A percentile compares a stretch with the other conserved stretches of the same genome.
phyloP scores from a whole-genome alignment of 2,329 filamentous ascomycete species.

The Scytalidium sp. region DNA sequence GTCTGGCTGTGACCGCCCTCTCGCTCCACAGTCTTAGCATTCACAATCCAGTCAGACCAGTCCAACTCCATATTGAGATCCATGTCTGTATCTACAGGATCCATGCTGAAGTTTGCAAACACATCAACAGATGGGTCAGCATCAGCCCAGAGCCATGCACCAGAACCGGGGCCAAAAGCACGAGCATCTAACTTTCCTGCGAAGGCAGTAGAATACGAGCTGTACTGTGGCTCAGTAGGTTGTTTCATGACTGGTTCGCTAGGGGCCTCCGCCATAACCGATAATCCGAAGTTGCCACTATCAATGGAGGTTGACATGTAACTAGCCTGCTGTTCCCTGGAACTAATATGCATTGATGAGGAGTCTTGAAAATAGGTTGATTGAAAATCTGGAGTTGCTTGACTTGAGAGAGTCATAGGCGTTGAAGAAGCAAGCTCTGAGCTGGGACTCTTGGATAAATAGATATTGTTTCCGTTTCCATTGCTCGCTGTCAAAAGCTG shows the following conservation, averaged over 20 bases:
- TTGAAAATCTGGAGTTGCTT: constrained; percentile 5
- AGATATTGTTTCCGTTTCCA: not conserved
- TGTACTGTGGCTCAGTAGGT: constrained; percentile 4
- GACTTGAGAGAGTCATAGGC: not conserved
- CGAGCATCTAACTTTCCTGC: constrained; percentile 7
- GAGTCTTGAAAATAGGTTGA: no score
- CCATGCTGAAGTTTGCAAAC: constrained; percentile 21
- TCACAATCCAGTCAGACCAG: constrained; percentile 37
- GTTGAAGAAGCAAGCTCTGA: no score
- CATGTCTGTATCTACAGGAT: constrained; percentile 21
- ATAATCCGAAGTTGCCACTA: not conserved
- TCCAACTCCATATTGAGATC: constrained; percentile 30
- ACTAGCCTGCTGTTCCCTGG: not conserved
- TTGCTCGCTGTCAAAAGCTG: constrained; percentile 19
- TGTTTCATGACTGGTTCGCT: constrained; percentile 1
- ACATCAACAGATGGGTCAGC: constrained; percentile 15
- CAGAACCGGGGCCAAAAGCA: constrained; percentile 11
- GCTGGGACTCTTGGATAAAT: not conserved
- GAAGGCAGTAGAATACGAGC: no score
- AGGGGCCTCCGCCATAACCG: constrained; percentile 1
- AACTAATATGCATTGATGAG: no score
- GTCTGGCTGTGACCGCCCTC: constrained; percentile 16
- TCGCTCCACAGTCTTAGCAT: constrained; percentile 23
- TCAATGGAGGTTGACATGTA: not conserved
- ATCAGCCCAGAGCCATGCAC: constrained; percentile 25